phyloP scores from a whole-genome alignment of 192 early-diverging fungal species.

The Coemansia pectinata region DNA sequence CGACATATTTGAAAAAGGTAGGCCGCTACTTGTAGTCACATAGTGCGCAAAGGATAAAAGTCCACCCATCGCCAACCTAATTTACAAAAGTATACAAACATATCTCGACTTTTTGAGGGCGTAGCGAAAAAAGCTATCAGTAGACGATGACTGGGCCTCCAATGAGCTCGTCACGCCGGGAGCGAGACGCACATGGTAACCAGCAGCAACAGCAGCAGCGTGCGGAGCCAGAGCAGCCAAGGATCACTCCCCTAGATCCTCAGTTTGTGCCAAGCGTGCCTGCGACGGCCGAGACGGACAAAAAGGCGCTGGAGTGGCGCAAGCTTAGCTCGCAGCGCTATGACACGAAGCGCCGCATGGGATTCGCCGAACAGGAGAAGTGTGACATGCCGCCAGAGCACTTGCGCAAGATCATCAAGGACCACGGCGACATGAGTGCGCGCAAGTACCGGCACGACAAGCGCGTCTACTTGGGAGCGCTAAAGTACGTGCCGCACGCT shows the following conservation, averaged over 20 bases:
- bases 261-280: conserved; percentile 34
- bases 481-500: conserved; percentile 98
- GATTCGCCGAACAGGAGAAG: conserved; percentile 92
- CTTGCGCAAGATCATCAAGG: conserved; percentile 97
- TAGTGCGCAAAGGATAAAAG: neutral
- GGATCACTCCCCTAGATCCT: conserved; percentile 28
- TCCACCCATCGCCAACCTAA: neutral
- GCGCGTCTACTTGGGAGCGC: conserved; percentile 95
- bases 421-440: conserved; percentile 99
- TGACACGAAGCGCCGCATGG: conserved; percentile 92
- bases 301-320: conserved; percentile 89
- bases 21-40: neutral
- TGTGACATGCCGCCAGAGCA: conserved; percentile 97
- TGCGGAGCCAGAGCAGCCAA: neutral
- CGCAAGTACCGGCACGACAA: conserved; percentile 98
- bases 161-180: conserved; percentile 1
- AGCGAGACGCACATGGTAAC: neutral
- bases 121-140: neutral
- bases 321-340: conserved; percentile 89
- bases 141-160: neutral
- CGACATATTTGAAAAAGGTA: neutral
- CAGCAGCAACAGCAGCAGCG: conserved; percentile 6
- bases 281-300: conserved; percentile 25
- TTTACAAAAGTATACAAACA: neutral
- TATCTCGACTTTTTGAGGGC: neutral